Base-by-base conservation (phyloP, 2,329 filamentous ascomycete species). In the Diaporthe ilicicola region DNA sequence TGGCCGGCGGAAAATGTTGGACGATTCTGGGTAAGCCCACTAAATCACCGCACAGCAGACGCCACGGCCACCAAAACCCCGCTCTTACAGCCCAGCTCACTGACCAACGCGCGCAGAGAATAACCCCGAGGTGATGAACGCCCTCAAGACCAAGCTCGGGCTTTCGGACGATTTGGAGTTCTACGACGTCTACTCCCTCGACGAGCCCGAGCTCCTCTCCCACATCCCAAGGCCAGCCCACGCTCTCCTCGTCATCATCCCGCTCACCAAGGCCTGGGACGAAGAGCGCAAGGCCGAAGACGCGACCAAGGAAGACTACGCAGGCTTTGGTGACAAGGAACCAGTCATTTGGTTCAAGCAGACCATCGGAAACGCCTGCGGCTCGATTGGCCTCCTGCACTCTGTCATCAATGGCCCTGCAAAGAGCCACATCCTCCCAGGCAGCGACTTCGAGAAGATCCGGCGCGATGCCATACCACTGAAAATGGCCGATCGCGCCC, bases 291-390 rank as follows among this genome's bases (percentile, higher is more conserved):
- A 85, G 67, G 87, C 87, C 68, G 92, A 92, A 81, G 90, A 92
- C 80, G 83, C 85, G 42, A 73, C 76, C 44, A 79, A 79, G 76
- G 89, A 89, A 79, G 86, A 90, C 67, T 83, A 84, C 73, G 70
- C 77, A 42, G 77, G 78, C 27, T 73, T 74, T 9, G 81, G 81
- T 2, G 75, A 77, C 6, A 78, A 81, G 0, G 92, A 95, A 75
- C 88, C 92, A 8, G 89, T 95, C 0, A 83, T 93, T 22, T 97
- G 93, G 93, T 96, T 94, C 83, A 91, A 91, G 77, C 94, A 97
- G 81, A 96, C 93, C 0, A 96, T 97, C 76, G 88, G 90, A 70
- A 92, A 96, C 78, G 92, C 93, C 0, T 97, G 93, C 78, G 94
- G 94, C 0, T 87, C 95, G 27, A 94, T 94, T 77, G 94, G 90